Conservation (phyloP, 768 basidiomycete genomes). For the Panellus pusillus region DNA sequence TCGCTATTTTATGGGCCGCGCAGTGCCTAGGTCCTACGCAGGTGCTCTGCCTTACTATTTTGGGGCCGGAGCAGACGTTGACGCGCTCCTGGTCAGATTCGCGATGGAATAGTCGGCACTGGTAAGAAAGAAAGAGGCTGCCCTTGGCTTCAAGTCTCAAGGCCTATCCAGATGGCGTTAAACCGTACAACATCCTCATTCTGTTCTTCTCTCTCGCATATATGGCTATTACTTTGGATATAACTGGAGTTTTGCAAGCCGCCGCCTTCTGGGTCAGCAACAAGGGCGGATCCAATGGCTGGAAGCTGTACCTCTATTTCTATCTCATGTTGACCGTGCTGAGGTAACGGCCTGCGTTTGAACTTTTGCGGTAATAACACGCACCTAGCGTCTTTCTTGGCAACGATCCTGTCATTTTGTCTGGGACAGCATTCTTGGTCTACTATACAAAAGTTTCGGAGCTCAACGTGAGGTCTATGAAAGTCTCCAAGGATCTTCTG, state of each 20-base stretch:
- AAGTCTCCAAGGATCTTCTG: background rate
- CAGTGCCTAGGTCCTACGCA: constrained; percentile 48
- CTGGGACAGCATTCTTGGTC: constrained; percentile 73
- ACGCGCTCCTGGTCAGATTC: constrained; percentile 37
- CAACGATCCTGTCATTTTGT: constrained; percentile 64
- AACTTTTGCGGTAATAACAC: too few relatives aligned
- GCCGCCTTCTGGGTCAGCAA: constrained; percentile 90
- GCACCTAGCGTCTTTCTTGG: constrained; percentile 70
- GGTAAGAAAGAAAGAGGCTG: constrained; percentile 3
- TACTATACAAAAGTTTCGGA: constrained; percentile 79
- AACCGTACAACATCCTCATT: constrained; percentile 91
- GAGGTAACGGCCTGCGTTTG: background rate
- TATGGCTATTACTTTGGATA: constrained; percentile 88
- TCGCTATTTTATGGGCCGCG: constrained; percentile 54
- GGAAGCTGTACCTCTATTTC: constrained; percentile 74
- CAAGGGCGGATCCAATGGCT: constrained; percentile 71
- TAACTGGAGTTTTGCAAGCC: constrained; percentile 82
- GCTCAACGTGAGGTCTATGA: background rate
- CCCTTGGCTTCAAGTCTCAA: background rate
- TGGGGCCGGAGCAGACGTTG: background rate
- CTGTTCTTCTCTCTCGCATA: constrained; percentile 92
- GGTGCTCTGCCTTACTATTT: background rate
- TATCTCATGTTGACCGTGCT: constrained; percentile 79
- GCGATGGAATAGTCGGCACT: constrained; percentile 76
- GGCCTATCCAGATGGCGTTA: constrained; percentile 55